Percentiles rank a stretch among this genome's conserved stretches.
These are phyloP conservation scores for Santalum album DNA, from an alignment of 164 flowering plant genomes.

Conservation along the genomic window DNA sequence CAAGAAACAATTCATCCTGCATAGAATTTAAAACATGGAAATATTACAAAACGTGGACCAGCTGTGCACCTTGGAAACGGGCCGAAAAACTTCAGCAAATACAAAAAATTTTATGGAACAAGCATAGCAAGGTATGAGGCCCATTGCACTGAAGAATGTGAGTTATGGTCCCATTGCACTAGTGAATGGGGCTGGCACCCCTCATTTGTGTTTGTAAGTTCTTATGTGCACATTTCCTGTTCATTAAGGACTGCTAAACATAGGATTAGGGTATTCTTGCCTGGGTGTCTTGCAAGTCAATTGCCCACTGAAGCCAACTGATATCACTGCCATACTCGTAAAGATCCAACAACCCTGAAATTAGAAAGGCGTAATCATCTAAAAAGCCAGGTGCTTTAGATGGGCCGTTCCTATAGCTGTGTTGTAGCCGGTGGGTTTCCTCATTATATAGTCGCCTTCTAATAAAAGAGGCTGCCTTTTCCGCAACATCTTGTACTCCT, in stretches of 20 bases:
- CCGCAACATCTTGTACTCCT: constrained; percentile 70
- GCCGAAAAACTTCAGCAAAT: too few relatives aligned
- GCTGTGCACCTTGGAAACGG: too few relatives aligned
- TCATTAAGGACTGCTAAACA: not conserved
- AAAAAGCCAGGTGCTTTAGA: constrained; percentile 89
- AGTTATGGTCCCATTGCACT: too few relatives aligned
- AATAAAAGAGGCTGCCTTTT: constrained; percentile 77
- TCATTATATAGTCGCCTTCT: constrained; percentile 50
- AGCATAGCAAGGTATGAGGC: too few relatives aligned
- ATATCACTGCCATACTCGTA: constrained; percentile 68
- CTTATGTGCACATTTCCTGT: too few relatives aligned
- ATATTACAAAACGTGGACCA: not conserved
- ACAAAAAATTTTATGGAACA: too few relatives aligned
- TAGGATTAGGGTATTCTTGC: constrained; percentile 22
- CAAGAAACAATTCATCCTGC: constrained; percentile 87
- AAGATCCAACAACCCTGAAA: constrained; percentile 72
- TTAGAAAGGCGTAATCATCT: constrained; percentile 91
- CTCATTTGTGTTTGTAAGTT: too few relatives aligned
- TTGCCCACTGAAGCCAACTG: constrained; percentile 80
- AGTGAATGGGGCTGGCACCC: too few relatives aligned
- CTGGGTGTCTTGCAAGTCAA: constrained; percentile 75
- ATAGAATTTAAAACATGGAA: constrained; percentile 1
- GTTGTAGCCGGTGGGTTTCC: constrained; percentile 52
- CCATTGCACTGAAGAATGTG: too few relatives aligned
- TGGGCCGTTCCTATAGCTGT: constrained; percentile 87